Conservation (phyloP, 2,329 filamentous ascomycete genomes). For the Rutstroemia sp. region DNA sequence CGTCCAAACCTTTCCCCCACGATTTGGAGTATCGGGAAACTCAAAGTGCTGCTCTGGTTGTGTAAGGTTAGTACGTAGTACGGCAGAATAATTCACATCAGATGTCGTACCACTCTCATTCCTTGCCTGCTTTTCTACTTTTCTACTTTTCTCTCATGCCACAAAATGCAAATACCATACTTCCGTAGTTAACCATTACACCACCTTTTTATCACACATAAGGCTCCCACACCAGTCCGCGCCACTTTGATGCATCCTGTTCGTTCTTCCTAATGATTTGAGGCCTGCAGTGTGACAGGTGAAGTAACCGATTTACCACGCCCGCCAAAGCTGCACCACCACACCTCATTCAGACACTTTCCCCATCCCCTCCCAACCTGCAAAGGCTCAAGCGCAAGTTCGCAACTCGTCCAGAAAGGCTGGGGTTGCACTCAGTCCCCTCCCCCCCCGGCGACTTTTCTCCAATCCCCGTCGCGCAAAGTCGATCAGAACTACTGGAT, state of each 20-base stretch:
- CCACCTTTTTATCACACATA: no score
- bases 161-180: no score
- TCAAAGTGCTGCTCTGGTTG: no score
- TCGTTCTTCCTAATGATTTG: not conserved
- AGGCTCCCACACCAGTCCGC: not conserved
- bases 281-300: not conserved
- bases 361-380: not conserved
- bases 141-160: no score
- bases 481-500: not conserved
- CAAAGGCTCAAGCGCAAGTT: not conserved
- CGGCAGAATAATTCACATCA: no score
- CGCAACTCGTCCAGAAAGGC: constrained; percentile 1
- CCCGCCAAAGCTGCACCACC: no score
- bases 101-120: no score
- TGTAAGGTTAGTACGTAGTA: no score
- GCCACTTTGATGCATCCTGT: not conserved
- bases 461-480: not conserved
- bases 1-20: no score
- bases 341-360: not conserved
- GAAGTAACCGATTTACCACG: not conserved
- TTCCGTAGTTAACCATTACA: no score
- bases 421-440: constrained; percentile 1
- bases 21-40: no score
- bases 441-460: not conserved
- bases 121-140: no score